These are phyloP conservation scores for Colletotrichum costaricense DNA, from an alignment of 2,329 filamentous ascomycete species.

Conservation along the genomic window DNA sequence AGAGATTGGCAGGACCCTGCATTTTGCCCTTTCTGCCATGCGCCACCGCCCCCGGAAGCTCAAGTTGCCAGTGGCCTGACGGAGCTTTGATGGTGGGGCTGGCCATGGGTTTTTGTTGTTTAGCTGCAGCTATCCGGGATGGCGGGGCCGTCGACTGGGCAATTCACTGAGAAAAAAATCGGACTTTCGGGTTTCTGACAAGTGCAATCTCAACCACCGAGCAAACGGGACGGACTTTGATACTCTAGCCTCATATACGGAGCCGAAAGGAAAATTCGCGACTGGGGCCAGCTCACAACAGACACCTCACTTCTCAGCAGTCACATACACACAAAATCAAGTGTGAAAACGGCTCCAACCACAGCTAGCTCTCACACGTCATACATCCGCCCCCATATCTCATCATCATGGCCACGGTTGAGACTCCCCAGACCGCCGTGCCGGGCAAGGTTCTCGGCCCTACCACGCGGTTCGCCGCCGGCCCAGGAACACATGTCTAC, in stretches of 20 bases:
- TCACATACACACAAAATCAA: neutral
- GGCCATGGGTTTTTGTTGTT: neutral
- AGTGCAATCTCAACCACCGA: constrained; percentile 17
- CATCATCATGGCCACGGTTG: constrained; percentile 47
- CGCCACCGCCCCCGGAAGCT: constrained; percentile 32
- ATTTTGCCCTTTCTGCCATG: constrained; percentile 33
- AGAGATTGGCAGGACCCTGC: constrained; percentile 31
- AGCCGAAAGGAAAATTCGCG: neutral
- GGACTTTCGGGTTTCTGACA: constrained; percentile 31
- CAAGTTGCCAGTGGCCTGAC: constrained; percentile 31
- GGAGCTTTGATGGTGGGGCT: neutral
- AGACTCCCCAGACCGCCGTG: constrained; percentile 69
- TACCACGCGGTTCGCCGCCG: constrained; percentile 73
- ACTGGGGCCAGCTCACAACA: neutral
- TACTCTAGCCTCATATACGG: constrained; percentile 9
- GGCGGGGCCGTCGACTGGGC: constrained; percentile 21
- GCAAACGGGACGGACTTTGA: constrained; percentile 15
- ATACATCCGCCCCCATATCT: neutral
- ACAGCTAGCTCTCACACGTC: constrained; percentile 20
- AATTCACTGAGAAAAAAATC: constrained; percentile 23
- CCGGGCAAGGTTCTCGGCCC: constrained; percentile 86
- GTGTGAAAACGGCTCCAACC: neutral
- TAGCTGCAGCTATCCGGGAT: constrained; percentile 22
- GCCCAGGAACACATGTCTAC: constrained; percentile 87
- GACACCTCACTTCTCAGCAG: neutral